phyloP scores from a whole-genome alignment of 2,329 filamentous ascomycete genomes.

The Parastagonospora avenae region DNA sequence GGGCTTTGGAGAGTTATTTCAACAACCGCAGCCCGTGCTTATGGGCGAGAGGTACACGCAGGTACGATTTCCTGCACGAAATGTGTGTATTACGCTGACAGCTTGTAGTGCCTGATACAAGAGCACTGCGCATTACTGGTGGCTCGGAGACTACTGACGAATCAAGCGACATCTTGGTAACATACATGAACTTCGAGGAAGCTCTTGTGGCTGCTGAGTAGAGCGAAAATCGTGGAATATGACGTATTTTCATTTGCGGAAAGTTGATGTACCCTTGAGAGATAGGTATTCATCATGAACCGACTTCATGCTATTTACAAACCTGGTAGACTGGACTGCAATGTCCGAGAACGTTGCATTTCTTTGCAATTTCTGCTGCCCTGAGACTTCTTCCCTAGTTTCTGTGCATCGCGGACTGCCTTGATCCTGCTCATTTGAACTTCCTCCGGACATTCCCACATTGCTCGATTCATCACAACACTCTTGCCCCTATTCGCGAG shows the following conservation, averaged over 20 bases:
- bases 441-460: too few relatives aligned
- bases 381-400: too few relatives aligned
- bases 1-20: slow-evolving; percentile 20
- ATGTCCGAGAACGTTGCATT: too few relatives aligned
- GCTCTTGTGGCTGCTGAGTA: slow-evolving; percentile 8
- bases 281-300: too few relatives aligned
- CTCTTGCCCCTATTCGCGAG: too few relatives aligned
- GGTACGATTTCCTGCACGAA: slow-evolving; percentile 15
- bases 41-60: slow-evolving; percentile 20
- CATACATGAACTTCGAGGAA: slow-evolving; percentile 26
- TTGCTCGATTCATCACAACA: too few relatives aligned
- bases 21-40: slow-evolving; percentile 19
- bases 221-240: not conserved
- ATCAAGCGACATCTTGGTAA: slow-evolving; percentile 18
- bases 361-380: too few relatives aligned
- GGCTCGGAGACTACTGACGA: slow-evolving; percentile 15
- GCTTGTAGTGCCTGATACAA: slow-evolving; percentile 17
- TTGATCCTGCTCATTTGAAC: too few relatives aligned
- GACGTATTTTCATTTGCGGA: not conserved
- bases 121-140: slow-evolving; percentile 20
- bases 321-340: too few relatives aligned
- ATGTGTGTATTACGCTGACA: slow-evolving; percentile 2
- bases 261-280: too few relatives aligned
- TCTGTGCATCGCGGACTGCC: too few relatives aligned
- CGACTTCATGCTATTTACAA: too few relatives aligned